Conservation (phyloP, 208 protist genomes). For the Leishmania amazonensis region DNA sequence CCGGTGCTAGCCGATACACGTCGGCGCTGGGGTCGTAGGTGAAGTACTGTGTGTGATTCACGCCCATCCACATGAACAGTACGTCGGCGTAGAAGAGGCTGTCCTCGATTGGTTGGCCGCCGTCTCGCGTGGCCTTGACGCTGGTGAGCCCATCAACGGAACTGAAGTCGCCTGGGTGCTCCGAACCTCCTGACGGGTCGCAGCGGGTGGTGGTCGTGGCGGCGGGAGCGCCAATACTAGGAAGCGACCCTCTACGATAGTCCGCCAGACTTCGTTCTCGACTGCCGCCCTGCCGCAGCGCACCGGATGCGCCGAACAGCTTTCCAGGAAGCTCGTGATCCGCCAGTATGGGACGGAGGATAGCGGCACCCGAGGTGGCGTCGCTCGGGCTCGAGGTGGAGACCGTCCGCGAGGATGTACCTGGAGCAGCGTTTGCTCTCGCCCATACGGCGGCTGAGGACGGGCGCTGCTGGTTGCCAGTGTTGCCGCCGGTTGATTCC, state of each 20-base stretch:
- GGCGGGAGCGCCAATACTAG: conserved; percentile 3
- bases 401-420: not conserved
- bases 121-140: not conserved
- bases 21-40: conserved; percentile 28
- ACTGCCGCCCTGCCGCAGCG: conserved; percentile 3
- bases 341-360: not conserved
- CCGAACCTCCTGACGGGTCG: not conserved
- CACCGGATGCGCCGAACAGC: conserved; percentile 17
- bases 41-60: conserved; percentile 46
- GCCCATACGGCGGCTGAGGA: not conserved
- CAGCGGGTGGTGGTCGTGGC: not conserved
- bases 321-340: conserved; percentile 25
- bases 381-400: not conserved
- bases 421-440: not conserved
- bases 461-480: not conserved
- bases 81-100: conserved; percentile 50
- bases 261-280: conserved; percentile 4
- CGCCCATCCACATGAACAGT: conserved; percentile 75
- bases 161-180: not conserved
- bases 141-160: not conserved
- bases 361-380: not conserved
- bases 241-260: conserved; percentile 10
- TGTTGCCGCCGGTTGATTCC: not conserved
- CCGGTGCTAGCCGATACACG: conserved; percentile 33
- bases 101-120: conserved; percentile 33